These are phyloP conservation scores for Alternaria sp. DNA, from an alignment of 2,329 filamentous ascomycete genomes.

Conservation along the genomic window DNA sequence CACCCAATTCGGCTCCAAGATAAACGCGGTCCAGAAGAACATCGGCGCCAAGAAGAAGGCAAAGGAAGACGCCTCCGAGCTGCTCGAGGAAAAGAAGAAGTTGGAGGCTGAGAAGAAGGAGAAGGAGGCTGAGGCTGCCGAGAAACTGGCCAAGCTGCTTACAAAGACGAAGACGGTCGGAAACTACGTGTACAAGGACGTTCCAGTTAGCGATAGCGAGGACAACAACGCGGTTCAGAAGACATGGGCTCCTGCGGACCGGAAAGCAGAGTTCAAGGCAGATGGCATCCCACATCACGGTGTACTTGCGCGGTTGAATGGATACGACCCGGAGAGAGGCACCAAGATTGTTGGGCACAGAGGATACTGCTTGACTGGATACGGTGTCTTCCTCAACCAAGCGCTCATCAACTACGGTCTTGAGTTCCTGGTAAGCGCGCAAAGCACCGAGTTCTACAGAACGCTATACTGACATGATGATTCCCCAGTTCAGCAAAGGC, in stretches of 20 bases:
- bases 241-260: constrained; percentile 81
- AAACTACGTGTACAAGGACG: constrained; percentile 89
- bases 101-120: constrained; percentile 84
- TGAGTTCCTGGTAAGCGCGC: constrained; percentile 2
- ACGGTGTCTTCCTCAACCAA: constrained; percentile 90
- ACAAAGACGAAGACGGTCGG: constrained; percentile 84
- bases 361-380: constrained; percentile 89
- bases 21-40: constrained; percentile 88
- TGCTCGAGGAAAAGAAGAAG: constrained; percentile 78
- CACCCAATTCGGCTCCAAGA: constrained; percentile 80
- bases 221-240: constrained; percentile 81
- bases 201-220: constrained; percentile 84
- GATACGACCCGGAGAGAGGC: constrained; percentile 85
- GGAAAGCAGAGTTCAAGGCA: constrained; percentile 78
- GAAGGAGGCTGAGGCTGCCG: constrained; percentile 73
- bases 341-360: constrained; percentile 89
- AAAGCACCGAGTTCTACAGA: background rate
- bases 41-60: constrained; percentile 90
- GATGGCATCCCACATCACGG: constrained; percentile 90
- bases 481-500: constrained; percentile 65
- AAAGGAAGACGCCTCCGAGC: constrained; percentile 84
- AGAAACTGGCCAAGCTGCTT: constrained; percentile 77
- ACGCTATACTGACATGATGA: background rate
- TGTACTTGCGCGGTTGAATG: constrained; percentile 84
- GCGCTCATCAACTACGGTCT: constrained; percentile 90